A percentile compares a stretch with the other conserved stretches of the same genome.
Conservation (phyloP, 768 basidiomycete genomes). For the Neoboletus subvelutipes region DNA sequence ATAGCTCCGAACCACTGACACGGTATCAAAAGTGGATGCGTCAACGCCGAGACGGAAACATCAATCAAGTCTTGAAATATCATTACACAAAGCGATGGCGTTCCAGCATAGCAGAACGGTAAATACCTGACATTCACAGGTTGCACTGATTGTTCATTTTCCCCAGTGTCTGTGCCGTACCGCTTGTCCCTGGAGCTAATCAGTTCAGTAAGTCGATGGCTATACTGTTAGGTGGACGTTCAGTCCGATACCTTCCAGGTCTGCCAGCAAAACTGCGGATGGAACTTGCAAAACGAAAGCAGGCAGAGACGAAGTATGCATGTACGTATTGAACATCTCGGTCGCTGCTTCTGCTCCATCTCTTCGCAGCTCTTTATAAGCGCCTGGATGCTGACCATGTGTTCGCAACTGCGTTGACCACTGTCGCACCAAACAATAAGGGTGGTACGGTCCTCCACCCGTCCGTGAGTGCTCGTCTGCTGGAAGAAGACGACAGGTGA, state of each 20-base stretch:
- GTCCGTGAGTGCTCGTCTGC: constrained; percentile 31
- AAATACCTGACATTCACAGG: constrained; percentile 15
- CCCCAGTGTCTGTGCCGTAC: constrained; percentile 52
- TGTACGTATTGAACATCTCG: constrained; percentile 18
- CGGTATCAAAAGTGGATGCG: constrained; percentile 45
- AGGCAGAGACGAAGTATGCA: constrained; percentile 26
- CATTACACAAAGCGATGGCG: constrained; percentile 56
- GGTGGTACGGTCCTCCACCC: constrained; percentile 46
- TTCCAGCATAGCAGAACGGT: constrained; percentile 51
- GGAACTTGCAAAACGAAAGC: constrained; percentile 32
- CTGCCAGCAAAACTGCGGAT: constrained; percentile 43
- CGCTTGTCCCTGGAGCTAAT: constrained; percentile 48
- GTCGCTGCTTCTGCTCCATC: constrained; percentile 4
- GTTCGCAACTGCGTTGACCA: constrained; percentile 68
- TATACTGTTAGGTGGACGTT: not conserved
- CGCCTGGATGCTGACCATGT: constrained; percentile 50
- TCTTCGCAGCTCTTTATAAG: constrained; percentile 49
- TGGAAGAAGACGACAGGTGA: not conserved
- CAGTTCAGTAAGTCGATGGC: constrained; percentile 44
- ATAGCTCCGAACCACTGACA: constrained; percentile 43
- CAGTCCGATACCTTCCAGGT: constrained; percentile 30
- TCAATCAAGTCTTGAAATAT: constrained; percentile 40
- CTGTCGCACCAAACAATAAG: constrained; percentile 50
- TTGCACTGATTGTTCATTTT: not conserved
- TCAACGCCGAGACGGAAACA: constrained; percentile 13